These are phyloP conservation scores for Cardiosporidium cionae DNA, from an alignment of 169 alveolate species.

Conservation along the genomic window DNA sequence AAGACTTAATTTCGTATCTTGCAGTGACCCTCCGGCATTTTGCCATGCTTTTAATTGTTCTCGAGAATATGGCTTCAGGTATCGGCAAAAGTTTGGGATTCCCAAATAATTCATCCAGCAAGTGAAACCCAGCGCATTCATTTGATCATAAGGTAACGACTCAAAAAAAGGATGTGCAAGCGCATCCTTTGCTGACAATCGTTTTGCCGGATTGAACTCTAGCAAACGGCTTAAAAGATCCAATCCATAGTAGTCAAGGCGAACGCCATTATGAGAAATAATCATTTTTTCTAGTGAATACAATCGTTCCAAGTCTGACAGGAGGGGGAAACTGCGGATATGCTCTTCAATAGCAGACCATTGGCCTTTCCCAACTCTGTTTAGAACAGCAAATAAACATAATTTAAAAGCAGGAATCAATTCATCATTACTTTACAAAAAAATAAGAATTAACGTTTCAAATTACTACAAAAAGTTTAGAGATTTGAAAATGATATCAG, in stretches of 20 bases:
- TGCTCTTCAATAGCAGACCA: too few relatives aligned
- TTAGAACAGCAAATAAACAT: too few relatives aligned
- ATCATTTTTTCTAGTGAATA: neutral
- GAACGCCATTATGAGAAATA: neutral
- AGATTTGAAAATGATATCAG: too few relatives aligned
- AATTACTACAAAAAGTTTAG: too few relatives aligned
- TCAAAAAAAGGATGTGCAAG: conserved; percentile 17
- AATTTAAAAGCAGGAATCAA: too few relatives aligned
- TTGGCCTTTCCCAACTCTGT: too few relatives aligned
- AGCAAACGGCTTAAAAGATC: conserved; percentile 1
- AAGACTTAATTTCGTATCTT: neutral
- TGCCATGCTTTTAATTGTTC: neutral
- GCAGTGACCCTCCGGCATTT: neutral
- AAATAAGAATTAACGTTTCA: too few relatives aligned
- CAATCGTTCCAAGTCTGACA: neutral
- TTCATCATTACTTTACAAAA: too few relatives aligned
- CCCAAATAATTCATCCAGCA: neutral
- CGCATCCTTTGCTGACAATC: conserved; percentile 11
- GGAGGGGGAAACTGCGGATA: neutral
- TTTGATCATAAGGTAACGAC: conserved; percentile 3
- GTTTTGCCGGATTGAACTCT: conserved; percentile 4
- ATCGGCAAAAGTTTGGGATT: neutral
- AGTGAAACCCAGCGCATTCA: conserved; percentile 10
- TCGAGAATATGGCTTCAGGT: neutral
- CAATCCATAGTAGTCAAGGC: neutral